Conservation (phyloP, 1,139 yeast species). For the Kodamaea suecica region DNA sequence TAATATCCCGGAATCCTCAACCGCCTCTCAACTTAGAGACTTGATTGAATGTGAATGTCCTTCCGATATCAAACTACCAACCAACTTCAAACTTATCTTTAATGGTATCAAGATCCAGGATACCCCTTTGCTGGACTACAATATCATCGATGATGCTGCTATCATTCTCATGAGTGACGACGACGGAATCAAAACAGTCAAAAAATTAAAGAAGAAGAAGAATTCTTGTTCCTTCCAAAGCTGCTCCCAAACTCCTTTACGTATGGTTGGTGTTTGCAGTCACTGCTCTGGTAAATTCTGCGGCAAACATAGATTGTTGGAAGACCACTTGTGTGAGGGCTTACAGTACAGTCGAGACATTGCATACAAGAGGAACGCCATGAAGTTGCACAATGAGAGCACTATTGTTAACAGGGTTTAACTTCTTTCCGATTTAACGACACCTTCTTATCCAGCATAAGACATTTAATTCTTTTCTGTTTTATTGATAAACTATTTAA, state of each 20-base stretch:
- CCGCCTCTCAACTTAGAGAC: constrained; percentile 47
- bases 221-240: constrained; percentile 59
- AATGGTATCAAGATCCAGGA: constrained; percentile 48
- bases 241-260: constrained; percentile 66
- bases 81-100: constrained; percentile 47
- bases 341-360: constrained; percentile 77
- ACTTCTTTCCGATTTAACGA: neutral
- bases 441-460: constrained; percentile 1
- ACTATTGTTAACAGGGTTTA: constrained; percentile 36
- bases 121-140: constrained; percentile 23
- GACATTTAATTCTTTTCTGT: constrained; percentile 3
- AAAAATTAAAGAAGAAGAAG: constrained; percentile 47
- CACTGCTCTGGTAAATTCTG: constrained; percentile 86
- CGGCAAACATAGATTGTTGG: constrained; percentile 82
- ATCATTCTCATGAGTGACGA: constrained; percentile 47
- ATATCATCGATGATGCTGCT: constrained; percentile 22
- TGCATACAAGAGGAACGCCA: constrained; percentile 50
- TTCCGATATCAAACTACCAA: constrained; percentile 29
- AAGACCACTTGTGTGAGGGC: constrained; percentile 79
- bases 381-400: constrained; percentile 39
- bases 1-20: constrained; percentile 48
- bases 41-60: constrained; percentile 46
- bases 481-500: constrained; percentile 2
- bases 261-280: constrained; percentile 86
- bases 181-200: constrained; percentile 19